Conservation (phyloP, 78 protist species). For the Dictyostelium brefeldianum region DNA sequence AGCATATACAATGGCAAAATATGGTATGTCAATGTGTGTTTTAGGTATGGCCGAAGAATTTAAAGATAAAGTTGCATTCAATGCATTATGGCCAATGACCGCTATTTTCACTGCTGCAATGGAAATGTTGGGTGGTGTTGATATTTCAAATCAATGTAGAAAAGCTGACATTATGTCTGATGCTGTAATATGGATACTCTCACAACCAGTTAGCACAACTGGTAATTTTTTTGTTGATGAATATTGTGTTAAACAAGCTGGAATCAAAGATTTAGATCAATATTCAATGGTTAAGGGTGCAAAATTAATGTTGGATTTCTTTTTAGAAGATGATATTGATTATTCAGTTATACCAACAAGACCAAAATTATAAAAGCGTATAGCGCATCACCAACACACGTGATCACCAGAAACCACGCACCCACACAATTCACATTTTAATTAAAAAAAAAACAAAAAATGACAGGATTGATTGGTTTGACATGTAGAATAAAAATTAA, state of each 20-base stretch:
- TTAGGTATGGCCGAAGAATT: constrained; percentile 88
- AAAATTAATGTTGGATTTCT: constrained; percentile 61
- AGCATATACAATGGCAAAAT: constrained; percentile 94
- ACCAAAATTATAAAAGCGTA: constrained; percentile 8
- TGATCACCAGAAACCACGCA: too few relatives aligned
- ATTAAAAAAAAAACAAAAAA: too few relatives aligned
- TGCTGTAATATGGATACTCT: constrained; percentile 85
- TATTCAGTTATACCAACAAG: constrained; percentile 23
- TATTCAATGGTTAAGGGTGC: constrained; percentile 44
- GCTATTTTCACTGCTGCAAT: constrained; percentile 91
- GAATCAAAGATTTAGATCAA: constrained; percentile 42
- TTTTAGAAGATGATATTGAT: constrained; percentile 69
- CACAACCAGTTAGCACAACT: constrained; percentile 58
- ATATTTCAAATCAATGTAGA: constrained; percentile 62
- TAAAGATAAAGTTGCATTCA: constrained; percentile 52
- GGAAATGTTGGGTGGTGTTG: constrained; percentile 76
- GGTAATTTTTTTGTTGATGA: constrained; percentile 91
- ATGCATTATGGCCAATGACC: constrained; percentile 92
- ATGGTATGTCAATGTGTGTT: constrained; percentile 92
- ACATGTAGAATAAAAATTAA: too few relatives aligned
- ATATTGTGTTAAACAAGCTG: constrained; percentile 53
- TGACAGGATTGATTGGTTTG: too few relatives aligned
- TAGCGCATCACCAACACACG: too few relatives aligned
- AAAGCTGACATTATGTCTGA: constrained; percentile 87
- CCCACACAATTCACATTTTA: too few relatives aligned